These are phyloP conservation scores for Sporothrix brasiliensis DNA, from an alignment of 2,329 filamentous ascomycete species.

Conservation along the genomic window DNA sequence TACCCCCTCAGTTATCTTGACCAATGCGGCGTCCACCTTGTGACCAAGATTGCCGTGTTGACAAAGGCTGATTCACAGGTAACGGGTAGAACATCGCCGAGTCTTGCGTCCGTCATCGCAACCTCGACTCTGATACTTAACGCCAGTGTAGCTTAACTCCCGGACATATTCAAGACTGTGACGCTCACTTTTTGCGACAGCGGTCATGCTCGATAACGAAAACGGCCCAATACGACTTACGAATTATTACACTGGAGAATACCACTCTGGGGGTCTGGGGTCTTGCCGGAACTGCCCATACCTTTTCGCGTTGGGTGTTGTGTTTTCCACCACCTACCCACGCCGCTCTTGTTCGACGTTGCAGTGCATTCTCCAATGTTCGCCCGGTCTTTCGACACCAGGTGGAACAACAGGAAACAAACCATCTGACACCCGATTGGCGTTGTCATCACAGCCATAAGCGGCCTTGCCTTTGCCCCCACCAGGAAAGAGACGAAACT, in stretches of 20 bases:
- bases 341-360: conserved; percentile 6
- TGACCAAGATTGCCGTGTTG: conserved; percentile 6
- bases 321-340: not conserved
- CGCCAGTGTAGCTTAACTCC: not conserved
- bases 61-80: not conserved
- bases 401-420: not conserved
- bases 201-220: not conserved
- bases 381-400: conserved; percentile 1
- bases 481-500: not conserved
- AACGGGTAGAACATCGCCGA: too few relatives aligned
- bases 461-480: not conserved
- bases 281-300: not conserved
- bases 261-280: not conserved
- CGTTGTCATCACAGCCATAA: not conserved
- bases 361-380: conserved; percentile 17
- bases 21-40: conserved; percentile 21
- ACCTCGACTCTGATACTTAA: not conserved
- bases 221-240: too few relatives aligned
- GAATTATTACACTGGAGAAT: not conserved
- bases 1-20: conserved; percentile 13
- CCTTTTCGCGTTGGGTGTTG: not conserved
- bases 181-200: not conserved
- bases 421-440: conserved; percentile 1
- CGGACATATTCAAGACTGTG: not conserved
- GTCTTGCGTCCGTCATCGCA: not conserved